Conservation (phyloP, 805 yeast species). For the Barnettozyma sp. region DNA sequence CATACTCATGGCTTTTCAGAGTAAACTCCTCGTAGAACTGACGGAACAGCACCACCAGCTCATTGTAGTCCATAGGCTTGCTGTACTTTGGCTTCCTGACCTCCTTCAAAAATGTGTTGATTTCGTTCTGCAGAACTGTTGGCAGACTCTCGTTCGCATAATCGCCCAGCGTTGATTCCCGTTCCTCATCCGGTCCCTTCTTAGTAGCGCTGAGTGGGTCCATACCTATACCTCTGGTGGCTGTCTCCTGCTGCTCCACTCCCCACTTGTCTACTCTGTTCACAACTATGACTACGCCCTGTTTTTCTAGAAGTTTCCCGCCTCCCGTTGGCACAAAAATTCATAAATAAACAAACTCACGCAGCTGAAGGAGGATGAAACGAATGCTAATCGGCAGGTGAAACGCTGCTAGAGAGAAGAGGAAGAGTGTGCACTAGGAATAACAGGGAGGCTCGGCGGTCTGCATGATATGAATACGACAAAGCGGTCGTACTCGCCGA, state of each 20-base stretch:
- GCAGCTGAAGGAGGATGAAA: too few species aligned
- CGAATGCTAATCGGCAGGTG: too few species aligned
- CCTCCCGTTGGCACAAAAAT: too few species aligned
- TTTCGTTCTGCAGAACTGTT: constrained; percentile 7
- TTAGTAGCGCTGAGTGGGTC: constrained; percentile 1
- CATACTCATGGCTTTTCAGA: constrained; percentile 10
- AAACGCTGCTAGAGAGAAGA: too few species aligned
- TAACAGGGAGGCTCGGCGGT: too few species aligned
- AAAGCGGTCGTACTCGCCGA: constrained; percentile 13
- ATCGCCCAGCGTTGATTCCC: neutral
- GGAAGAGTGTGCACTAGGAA: too few species aligned
- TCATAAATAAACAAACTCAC: too few species aligned
- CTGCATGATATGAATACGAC: constrained; percentile 5
- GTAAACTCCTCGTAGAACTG: constrained; percentile 17
- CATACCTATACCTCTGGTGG: too few species aligned
- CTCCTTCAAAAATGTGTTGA: constrained; percentile 16
- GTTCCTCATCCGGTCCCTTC: neutral
- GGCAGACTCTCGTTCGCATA: constrained; percentile 9
- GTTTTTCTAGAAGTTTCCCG: neutral
- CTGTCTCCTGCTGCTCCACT: too few species aligned
- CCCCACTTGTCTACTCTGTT: too few species aligned
- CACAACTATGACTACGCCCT: too few species aligned
- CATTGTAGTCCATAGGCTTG: constrained; percentile 17
- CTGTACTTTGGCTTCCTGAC: constrained; percentile 19
- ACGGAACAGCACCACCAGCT: constrained; percentile 17